Evolutionary conservation across 75 land plant species (phyloP).

Genomic region (Pseudotsuga menziesii): DNA sequence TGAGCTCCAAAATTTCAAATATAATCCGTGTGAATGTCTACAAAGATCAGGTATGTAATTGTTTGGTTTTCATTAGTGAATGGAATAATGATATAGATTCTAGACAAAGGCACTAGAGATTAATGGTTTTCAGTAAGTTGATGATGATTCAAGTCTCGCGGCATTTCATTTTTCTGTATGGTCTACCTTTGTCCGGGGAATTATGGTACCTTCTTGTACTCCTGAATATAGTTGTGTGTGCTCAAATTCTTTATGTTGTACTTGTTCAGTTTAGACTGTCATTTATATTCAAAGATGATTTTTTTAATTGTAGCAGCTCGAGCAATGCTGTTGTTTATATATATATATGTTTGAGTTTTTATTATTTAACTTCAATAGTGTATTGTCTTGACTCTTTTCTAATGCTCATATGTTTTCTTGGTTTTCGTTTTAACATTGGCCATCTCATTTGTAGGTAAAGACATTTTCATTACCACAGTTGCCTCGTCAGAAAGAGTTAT

Average conservation of each 20-base stretch:
- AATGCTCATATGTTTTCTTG: not conserved
- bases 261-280: not conserved
- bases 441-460: slow-evolving; percentile 50
- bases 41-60: slow-evolving; percentile 65
- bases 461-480: slow-evolving; percentile 59
- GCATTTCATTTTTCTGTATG: not conserved
- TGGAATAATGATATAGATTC: too few relatives aligned
- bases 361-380: not conserved
- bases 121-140: not conserved
- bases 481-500: slow-evolving; percentile 73
- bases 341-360: not conserved
- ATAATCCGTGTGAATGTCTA: slow-evolving; percentile 72
- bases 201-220: not conserved
- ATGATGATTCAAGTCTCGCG: not conserved
- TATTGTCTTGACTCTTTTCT: not conserved
- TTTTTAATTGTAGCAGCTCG: too few relatives aligned
- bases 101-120: not conserved
- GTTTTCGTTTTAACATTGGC: slow-evolving; percentile 2
- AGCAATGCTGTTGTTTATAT: not conserved
- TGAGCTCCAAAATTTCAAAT: slow-evolving; percentile 69
- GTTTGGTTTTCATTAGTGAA: too few relatives aligned
- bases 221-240: not conserved
- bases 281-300: too few relatives aligned
- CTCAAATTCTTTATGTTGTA: not conserved
- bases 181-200: not conserved